Base-by-base conservation (phyloP, 1,284 basidiomycete genomes). In the Ceratobasidium sp. region DNA sequence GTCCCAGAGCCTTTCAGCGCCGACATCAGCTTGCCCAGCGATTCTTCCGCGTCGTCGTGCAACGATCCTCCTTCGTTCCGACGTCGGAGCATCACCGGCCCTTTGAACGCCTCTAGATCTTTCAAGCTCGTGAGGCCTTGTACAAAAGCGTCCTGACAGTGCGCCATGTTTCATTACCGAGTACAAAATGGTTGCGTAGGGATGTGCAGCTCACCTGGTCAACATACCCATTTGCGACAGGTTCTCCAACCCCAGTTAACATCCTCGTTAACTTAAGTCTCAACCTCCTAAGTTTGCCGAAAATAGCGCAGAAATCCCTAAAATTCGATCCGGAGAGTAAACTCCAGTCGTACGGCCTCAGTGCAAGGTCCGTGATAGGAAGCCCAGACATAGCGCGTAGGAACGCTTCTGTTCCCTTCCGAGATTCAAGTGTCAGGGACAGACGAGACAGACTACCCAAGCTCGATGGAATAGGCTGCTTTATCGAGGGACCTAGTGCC, bases 81-180 rank as follows among this genome's bases (percentile, higher is more conserved):
- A n/a, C 61, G 26, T 21, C 35, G 61, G 14, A 63, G 32, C 7
- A 63, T n/a, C 18, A 63, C 18, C 1, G 61, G 61, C 8, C 61
- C 61, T 43, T 46, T 61, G n/a, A 46, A 61, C 23, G 58, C 41
- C 38, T 28, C 23, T 1, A 61, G 26, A 28, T 46, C 14, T 16
- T 23, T 13, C 7, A 61, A 28, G n/a, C 58, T 61, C 1, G 41
- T 41, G 8, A 61, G 23, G 3, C 58, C 58, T 16, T 61, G 44
- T 21, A 61, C 38, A 46, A 61, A 61, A 23, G 44, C 58, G 16
- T 46, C 58, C 58, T 61, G 23, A 57, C 11, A 30, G n/a, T n/a
- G n/a, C n/a, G n/a, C n/a, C n/a, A n/a, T n/a, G n/a, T n/a, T n/a
- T n/a, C n/a, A n/a, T n/a, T n/a, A n/a, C n/a, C n/a, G n/a, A n/a